Evolutionary conservation across 192 early-diverging fungal genomes (phyloP), one percentile per base, ranked within the genome.

Genomic region (Spizellomyces punctatus): DNA sequence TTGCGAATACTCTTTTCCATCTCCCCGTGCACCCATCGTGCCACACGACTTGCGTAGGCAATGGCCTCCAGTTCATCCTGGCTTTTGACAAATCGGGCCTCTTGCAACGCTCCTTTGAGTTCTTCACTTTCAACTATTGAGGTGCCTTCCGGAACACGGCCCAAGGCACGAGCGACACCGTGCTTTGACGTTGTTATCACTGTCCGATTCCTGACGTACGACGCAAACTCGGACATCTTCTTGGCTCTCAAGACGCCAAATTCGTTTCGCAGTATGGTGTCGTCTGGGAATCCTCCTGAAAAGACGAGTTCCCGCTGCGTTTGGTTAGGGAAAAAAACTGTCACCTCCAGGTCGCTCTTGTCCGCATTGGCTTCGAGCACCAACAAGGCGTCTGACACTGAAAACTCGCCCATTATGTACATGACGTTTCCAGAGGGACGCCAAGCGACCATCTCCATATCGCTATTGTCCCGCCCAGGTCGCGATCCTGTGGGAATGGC

Each of bases 71-170:
- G 81, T 75, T 98, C 96, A 59, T 79, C 82, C 6, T 82, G 81
- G 22, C 90, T 88, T 79, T 98, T 98, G 76, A 88, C 83, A 71
- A 93, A 83, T 19, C 96, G 87, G 7, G 94, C 82, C 60, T 91
- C 86, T 63, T 86, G 81, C 62, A 96, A 82, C 6, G 90, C 86
- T 58, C 83, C 76, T 10, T 83, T 55, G 14, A 92, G 81, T 17
- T 74, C 76, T 21, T 59, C 74, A 36, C 78, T 74, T 4, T 77
- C 70, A 14, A 49, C 69, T 9, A 71, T 21, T 10, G 16, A 9
- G 9, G 17, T 21, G 19, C 36, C 22, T 19, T 57, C 47, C 4
- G 17, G 19, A 21, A 46, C 8, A 14, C 46, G 44, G 7, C 14
- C 46, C 43, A 66, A 3, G 8, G 65, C 42, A 8, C 16, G 60